Conservation (phyloP, 257 asterid genomes). For the Gentiana dahurica region DNA sequence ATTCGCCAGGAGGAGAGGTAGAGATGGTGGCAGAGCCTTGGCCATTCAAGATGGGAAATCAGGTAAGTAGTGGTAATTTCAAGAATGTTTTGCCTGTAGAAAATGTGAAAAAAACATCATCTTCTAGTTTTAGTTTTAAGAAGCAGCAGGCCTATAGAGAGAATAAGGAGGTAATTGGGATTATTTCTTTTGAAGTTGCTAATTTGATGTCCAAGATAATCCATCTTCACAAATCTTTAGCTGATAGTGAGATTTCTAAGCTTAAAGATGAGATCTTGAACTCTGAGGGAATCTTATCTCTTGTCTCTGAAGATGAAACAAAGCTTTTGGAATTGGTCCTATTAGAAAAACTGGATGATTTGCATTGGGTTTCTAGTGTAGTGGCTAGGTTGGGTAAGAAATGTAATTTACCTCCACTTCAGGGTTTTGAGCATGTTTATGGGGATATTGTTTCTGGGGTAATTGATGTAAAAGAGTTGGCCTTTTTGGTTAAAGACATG, state of each 20-base stretch:
- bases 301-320: slow-evolving; percentile 56
- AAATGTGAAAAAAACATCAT: slow-evolving; percentile 26
- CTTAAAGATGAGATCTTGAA: slow-evolving; percentile 78
- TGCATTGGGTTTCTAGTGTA: slow-evolving; percentile 59
- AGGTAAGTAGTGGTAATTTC: slow-evolving; percentile 78
- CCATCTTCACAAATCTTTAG: slow-evolving; percentile 66
- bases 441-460: slow-evolving; percentile 63
- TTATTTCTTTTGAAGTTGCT: slow-evolving; percentile 92
- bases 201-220: slow-evolving; percentile 88
- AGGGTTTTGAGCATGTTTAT: slow-evolving; percentile 94
- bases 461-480: slow-evolving; percentile 58
- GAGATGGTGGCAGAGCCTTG: slow-evolving; percentile 94
- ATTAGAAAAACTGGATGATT: slow-evolving; percentile 70
- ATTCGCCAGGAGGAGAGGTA: slow-evolving; percentile 12
- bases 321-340: slow-evolving; percentile 61
- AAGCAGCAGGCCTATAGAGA: slow-evolving; percentile 27
- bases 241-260: slow-evolving; percentile 46
- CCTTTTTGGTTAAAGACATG: slow-evolving; percentile 93
- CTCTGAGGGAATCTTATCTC: slow-evolving; percentile 47
- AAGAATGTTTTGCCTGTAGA: slow-evolving; percentile 66
- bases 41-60: slow-evolving; percentile 76
- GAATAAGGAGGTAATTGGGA: slow-evolving; percentile 46
- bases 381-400: slow-evolving; percentile 91
- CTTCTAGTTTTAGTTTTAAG: slow-evolving; percentile 20
- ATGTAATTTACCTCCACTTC: slow-evolving; percentile 74